A percentile compares a stretch with the other conserved stretches of the same genome.
Evolutionary conservation across 176 grass and related monocot genomes (phyloP).

Genomic region (Guadua angustifolia): DNA sequence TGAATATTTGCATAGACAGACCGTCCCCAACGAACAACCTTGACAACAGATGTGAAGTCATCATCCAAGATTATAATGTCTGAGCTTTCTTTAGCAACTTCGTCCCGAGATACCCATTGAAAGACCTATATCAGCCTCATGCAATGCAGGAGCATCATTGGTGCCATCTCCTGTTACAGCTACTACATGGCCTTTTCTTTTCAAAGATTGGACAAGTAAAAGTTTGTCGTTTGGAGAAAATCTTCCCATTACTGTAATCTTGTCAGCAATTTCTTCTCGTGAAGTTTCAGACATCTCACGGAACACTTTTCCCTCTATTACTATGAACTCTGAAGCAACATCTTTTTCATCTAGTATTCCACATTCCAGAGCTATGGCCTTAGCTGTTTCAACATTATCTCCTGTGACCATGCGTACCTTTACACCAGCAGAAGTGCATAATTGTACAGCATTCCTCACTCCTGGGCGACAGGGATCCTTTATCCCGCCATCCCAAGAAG

Average conservation of each 20-base stretch:
- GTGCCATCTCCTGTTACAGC: slow-evolving; percentile 98
- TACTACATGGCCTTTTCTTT: slow-evolving; percentile 87
- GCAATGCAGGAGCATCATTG: slow-evolving; percentile 94
- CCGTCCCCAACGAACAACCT: slow-evolving; percentile 97
- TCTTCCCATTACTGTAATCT: slow-evolving; percentile 94
- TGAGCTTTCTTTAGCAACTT: slow-evolving; percentile 99
- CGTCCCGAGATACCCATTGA: slow-evolving; percentile 97
- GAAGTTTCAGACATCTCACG: slow-evolving; percentile 67
- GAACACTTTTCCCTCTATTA: slow-evolving; percentile 91
- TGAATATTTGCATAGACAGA: slow-evolving; percentile 99
- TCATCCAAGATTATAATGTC: slow-evolving; percentile 98
- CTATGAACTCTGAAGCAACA: slow-evolving; percentile 43
- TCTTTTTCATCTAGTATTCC: slow-evolving; percentile 72
- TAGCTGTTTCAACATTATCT: slow-evolving; percentile 94
- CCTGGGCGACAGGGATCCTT: slow-evolving; percentile 73
- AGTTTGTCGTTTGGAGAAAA: slow-evolving; percentile 98
- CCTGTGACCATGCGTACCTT: slow-evolving; percentile 99
- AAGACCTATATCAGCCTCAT: slow-evolving; percentile 98
- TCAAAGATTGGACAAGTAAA: slow-evolving; percentile 92
- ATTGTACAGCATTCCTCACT: slow-evolving; percentile 61
- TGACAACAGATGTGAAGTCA: slow-evolving; percentile 93
- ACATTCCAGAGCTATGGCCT: slow-evolving; percentile 95
- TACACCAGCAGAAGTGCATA: slow-evolving; percentile 60
- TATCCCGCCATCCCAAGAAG: slow-evolving; percentile 57
- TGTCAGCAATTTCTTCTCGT: slow-evolving; percentile 69